Base-by-base conservation (phyloP, 805 yeast genomes). In the Pichia manshurica region DNA sequence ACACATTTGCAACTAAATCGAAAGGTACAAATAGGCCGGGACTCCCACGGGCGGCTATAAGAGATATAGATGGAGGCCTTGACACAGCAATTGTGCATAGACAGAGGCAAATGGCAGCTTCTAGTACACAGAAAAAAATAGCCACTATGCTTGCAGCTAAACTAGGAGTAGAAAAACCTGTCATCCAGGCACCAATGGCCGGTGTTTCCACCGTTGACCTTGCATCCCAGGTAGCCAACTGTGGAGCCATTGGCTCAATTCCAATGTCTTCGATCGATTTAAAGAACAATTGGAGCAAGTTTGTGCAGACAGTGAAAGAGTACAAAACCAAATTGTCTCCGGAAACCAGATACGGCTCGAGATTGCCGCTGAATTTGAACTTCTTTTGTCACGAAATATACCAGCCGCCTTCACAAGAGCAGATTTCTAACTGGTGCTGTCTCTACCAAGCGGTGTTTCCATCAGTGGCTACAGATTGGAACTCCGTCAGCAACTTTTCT, bases 151-250 rank as follows among this genome's bases (percentile, higher is more conserved):
- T 25, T 25, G 29, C 29, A 25, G 29, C 29, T 10, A 25, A 10
- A 25, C 10, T 25, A 25, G 29, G 29, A 25, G 29, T 25, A 16
- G 15, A 36, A 42, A 28, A 36, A 29, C 25, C 39, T 42, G 44
- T 43, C 38, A 32, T 50, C 42, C 33, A 15, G 33, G 22, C 33
- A 19, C 39, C 36, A 43, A 17, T 39, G 35, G 39, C 40, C 5
- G 40, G 40, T 37, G 40, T 37, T 19, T 37, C 40, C n/a, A 37
- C 28, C 12, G 29, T 37, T 8, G 29, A 17, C 21, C 23, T 37
- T 15, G 40, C 40, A 8, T 22, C 40, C n/a, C 29, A 20, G 23
- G 40, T 37, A 10, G 19, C 40, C 22, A 37, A 37, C 23, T 7
- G 29, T 12, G 40, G 40, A 6, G 40, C 23, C n/a, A 19, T 37